A percentile compares a stretch with the other conserved stretches of the same genome.
phyloP scores from a whole-genome alignment of 768 basidiomycete genomes.

The Tricholoma furcatifolium region DNA sequence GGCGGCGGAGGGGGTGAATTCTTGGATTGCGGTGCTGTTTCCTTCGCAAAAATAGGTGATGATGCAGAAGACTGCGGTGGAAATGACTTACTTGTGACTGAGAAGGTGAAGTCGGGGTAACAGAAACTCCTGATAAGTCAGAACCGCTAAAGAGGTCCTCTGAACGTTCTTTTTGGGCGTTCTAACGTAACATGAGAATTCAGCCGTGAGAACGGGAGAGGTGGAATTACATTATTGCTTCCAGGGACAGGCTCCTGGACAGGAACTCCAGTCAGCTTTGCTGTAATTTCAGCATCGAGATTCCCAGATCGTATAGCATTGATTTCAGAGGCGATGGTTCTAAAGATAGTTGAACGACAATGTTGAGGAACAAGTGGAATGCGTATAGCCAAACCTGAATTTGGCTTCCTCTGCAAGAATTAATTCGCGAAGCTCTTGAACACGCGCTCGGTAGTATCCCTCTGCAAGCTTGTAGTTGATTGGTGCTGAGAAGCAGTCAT shows the following conservation, averaged over 20 bases:
- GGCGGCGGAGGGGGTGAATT: not conserved
- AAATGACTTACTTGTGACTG: slow-evolving; percentile 20
- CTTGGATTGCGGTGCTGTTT: not conserved
- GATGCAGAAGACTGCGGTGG: not conserved
- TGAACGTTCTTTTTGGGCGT: slow-evolving; percentile 9
- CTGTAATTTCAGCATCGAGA: slow-evolving; percentile 55
- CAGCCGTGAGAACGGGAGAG: not conserved
- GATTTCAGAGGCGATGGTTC: slow-evolving; percentile 70
- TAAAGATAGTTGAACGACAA: slow-evolving; percentile 24
- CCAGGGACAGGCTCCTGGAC: slow-evolving; percentile 4
- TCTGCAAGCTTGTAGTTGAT: slow-evolving; percentile 71
- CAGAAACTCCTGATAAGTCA: slow-evolving; percentile 34
- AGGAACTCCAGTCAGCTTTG: slow-evolving; percentile 24
- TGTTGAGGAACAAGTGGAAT: not conserved
- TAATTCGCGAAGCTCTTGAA: slow-evolving; percentile 68
- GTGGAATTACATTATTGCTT: slow-evolving; percentile 2
- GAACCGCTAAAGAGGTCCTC: slow-evolving; percentile 31
- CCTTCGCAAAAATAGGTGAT: not conserved
- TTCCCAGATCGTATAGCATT: slow-evolving; percentile 69
- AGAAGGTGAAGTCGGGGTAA: slow-evolving; percentile 24
- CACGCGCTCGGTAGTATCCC: slow-evolving; percentile 66
- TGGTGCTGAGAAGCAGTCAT: slow-evolving; percentile 44
- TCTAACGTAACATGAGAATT: slow-evolving; percentile 1
- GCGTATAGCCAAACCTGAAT: slow-evolving; percentile 61
- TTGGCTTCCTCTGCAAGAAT: slow-evolving; percentile 72